Base-by-base conservation (phyloP, 202 grass and related monocot genomes). In the Digitaria exilis region DNA sequence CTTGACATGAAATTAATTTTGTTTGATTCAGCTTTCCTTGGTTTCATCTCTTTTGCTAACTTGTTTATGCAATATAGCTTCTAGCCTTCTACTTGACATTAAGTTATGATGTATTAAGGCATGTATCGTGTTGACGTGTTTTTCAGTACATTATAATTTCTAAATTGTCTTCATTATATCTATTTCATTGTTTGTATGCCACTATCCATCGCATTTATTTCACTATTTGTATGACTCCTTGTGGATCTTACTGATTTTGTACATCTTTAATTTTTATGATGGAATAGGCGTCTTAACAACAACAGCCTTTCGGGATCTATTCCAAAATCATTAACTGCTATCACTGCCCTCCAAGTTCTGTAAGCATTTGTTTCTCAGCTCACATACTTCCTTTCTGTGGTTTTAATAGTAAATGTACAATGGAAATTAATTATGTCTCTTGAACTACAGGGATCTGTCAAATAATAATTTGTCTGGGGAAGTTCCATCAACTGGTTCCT, bases 381-480 rank as follows among this genome's bases (percentile, higher is more conserved):
- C 46, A 55, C 37, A 74, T 63, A 24, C 43, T 82, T 80, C 65
- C 69, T 43, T 69, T 81, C 18, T 76, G 32, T 54, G 42, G 54
- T 84, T 81, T 83, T 78, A 48, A 64, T 65, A 50, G 61, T 48
- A 69, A 68, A 79, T 25, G 6, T 51, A 21, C 32, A 67, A 49
- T 15, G 29, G 21, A 84, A 52, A 48, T 59, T 63, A 59, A 83
- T 43, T 67, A 17, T 84, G 34, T 81, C 46, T 84, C 19, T 73
- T 32, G 30, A 82, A 61, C 49, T 80, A 19, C 69, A 98, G 96
- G 85, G 96, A 98, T 87, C 84, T 98, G 52, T 98, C 96, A 87
- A 98, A 98, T 69, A 98, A 98, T 80, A 93, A 98, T 74, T 85
- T 98, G 66, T 98, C 92, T 56, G 96, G 96, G 72, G 87, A 92